Percentiles rank a stretch among this genome's conserved stretches.
Conservation (phyloP, 805 yeast species). For the Zygoascus flipseniorum region DNA sequence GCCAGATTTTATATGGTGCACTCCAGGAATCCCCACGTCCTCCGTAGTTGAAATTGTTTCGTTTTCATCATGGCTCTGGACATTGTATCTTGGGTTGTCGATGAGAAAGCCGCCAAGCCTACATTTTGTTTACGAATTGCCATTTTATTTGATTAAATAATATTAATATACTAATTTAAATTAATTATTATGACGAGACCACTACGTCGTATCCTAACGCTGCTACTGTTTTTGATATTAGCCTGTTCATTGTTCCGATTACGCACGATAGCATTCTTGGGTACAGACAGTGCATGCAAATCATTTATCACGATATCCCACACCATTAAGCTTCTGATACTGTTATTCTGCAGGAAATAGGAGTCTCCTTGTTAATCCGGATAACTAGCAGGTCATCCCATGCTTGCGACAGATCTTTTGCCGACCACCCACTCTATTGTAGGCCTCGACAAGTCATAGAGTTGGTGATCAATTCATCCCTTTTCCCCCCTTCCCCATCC, state of each 20-base stretch:
- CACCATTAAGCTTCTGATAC: slow-evolving; percentile 29
- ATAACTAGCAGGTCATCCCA: slow-evolving; percentile 28
- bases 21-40: too few species aligned
- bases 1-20: too few species aligned
- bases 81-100: too few species aligned
- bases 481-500: slow-evolving; percentile 35
- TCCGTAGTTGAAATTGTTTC: too few species aligned
- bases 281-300: slow-evolving; percentile 22
- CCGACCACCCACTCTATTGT: slow-evolving; percentile 25
- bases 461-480: slow-evolving; percentile 31
- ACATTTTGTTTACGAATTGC: too few species aligned
- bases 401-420: slow-evolving; percentile 23
- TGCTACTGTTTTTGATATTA: slow-evolving; percentile 27
- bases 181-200: too few species aligned
- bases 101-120: too few species aligned
- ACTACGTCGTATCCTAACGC: slow-evolving; percentile 32
- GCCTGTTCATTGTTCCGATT: slow-evolving; percentile 26
- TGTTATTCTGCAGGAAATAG: slow-evolving; percentile 24
- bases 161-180: too few species aligned
- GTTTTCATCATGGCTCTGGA: too few species aligned
- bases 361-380: slow-evolving; percentile 31
- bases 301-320: slow-evolving; percentile 31
- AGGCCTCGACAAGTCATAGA: slow-evolving; percentile 28
- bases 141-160: too few species aligned
- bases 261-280: slow-evolving; percentile 31